Evolutionary conservation across 139 green algal species (phyloP), one percentile per base, ranked within the genome.

Genomic region (Spirogloea muscicola): DNA sequence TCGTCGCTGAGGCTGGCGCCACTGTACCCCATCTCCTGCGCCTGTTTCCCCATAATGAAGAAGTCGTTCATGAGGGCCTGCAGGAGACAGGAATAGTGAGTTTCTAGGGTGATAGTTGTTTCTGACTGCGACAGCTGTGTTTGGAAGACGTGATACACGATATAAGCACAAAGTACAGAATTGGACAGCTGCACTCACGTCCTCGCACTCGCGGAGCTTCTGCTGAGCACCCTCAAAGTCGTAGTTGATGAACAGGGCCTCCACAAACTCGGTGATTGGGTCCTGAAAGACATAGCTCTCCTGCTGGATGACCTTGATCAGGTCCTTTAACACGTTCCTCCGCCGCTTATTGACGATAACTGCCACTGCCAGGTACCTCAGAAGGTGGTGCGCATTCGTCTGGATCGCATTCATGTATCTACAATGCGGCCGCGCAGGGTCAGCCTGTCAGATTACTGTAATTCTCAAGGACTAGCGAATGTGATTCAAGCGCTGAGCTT

Each of bases 141-240:
- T n/a, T n/a, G n/a, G n/a, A n/a, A n/a, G n/a, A n/a, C n/a, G n/a
- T n/a, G n/a, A n/a, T n/a, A n/a, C n/a, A n/a, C n/a, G n/a, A n/a
- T n/a, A n/a, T n/a, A n/a, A n/a, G n/a, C n/a, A n/a, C n/a, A n/a
- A n/a, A n/a, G n/a, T n/a, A n/a, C n/a, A n/a, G n/a, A n/a, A n/a
- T n/a, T n/a, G n/a, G n/a, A n/a, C n/a, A n/a, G n/a, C n/a, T n/a
- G n/a, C n/a, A n/a, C 66, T 25, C 68, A 98, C 85, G 68, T 84
- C 82, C 75, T 96, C 86, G 78, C 92, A 97, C 79, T 94, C 85
- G 48, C 84, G 77, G 33, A 99, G 91, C 79, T 90, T 91, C 80
- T 91, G 76, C 87, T 97, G 93, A 18, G 94, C 94, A 21, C 88
- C 89, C 36, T 98, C 91, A 82, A 99, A 98, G 84, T 99, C 95